These are phyloP conservation scores for Vitellaria paradoxa DNA, from an alignment of 179 eudicot species.

Conservation along the genomic window DNA sequence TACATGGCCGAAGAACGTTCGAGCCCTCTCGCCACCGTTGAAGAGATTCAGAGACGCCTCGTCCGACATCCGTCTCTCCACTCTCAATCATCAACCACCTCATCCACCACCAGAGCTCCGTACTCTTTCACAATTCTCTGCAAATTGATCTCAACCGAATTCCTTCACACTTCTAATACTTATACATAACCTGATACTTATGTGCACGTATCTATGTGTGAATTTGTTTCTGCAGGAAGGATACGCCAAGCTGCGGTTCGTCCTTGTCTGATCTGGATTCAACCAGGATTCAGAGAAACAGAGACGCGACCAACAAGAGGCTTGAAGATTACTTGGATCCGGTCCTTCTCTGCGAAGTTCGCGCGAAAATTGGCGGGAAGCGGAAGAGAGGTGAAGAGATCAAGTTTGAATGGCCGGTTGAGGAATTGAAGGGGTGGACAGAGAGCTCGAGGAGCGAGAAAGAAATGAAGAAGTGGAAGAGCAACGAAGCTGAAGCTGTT, in stretches of 20 bases:
- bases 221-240: background rate
- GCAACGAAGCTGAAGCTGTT: constrained; percentile 11
- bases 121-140: constrained; percentile 3
- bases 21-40: constrained; percentile 20
- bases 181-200: too few relatives aligned
- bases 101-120: background rate
- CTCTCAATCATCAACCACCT: constrained; percentile 6
- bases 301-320: background rate
- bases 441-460: background rate
- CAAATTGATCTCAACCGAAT: background rate
- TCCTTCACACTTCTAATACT: background rate
- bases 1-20: constrained; percentile 7
- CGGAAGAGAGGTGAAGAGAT: background rate
- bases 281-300: background rate
- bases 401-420: constrained; percentile 15
- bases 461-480: too few relatives aligned
- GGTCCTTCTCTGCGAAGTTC: constrained; percentile 18
- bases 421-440: constrained; percentile 14
- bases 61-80: constrained; percentile 17
- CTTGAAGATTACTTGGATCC: constrained; percentile 30
- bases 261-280: background rate
- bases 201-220: background rate
- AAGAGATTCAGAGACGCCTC: constrained; percentile 24
- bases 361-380: constrained; percentile 14
- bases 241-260: background rate